A percentile compares a stretch with the other conserved stretches of the same genome.
Conservation (phyloP, 306 rosid species). For the Fragaria nilgerrensis region DNA sequence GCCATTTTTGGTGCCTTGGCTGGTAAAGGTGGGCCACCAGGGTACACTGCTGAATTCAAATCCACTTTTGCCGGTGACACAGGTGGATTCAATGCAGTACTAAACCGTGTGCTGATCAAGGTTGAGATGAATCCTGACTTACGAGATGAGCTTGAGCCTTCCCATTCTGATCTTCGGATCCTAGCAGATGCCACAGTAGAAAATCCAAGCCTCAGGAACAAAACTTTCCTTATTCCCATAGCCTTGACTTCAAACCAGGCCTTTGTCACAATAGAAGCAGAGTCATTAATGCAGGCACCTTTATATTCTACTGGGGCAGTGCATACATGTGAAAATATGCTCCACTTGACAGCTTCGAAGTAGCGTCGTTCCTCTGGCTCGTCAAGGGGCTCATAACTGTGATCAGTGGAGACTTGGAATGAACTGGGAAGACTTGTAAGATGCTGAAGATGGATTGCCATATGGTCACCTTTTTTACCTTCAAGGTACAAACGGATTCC, state of each 20-base stretch:
- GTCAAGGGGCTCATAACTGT: slow-evolving; percentile 40
- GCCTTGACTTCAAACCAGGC: slow-evolving; percentile 82
- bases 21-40: slow-evolving; percentile 73
- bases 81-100: slow-evolving; percentile 49
- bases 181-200: slow-evolving; percentile 62
- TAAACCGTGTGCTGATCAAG: slow-evolving; percentile 69
- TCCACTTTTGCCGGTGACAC: slow-evolving; percentile 53
- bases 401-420: slow-evolving; percentile 59
- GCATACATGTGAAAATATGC: slow-evolving; percentile 77
- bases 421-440: slow-evolving; percentile 61
- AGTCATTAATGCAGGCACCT: slow-evolving; percentile 52
- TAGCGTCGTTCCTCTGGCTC: slow-evolving; percentile 56
- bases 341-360: slow-evolving; percentile 73
- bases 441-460: slow-evolving; percentile 90
- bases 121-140: slow-evolving; percentile 81
- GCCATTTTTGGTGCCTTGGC: slow-evolving; percentile 61
- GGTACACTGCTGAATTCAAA: slow-evolving; percentile 74
- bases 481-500: slow-evolving; percentile 79
- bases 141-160: slow-evolving; percentile 58
- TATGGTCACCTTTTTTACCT: slow-evolving; percentile 68
- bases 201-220: slow-evolving; percentile 83
- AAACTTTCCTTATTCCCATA: slow-evolving; percentile 68
- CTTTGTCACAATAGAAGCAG: slow-evolving; percentile 68
- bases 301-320: slow-evolving; percentile 72
- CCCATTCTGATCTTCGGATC: slow-evolving; percentile 86